Base-by-base conservation (phyloP, 225 moss, liverwort and hornwort species). In the Marchantia polymorpha region DNA sequence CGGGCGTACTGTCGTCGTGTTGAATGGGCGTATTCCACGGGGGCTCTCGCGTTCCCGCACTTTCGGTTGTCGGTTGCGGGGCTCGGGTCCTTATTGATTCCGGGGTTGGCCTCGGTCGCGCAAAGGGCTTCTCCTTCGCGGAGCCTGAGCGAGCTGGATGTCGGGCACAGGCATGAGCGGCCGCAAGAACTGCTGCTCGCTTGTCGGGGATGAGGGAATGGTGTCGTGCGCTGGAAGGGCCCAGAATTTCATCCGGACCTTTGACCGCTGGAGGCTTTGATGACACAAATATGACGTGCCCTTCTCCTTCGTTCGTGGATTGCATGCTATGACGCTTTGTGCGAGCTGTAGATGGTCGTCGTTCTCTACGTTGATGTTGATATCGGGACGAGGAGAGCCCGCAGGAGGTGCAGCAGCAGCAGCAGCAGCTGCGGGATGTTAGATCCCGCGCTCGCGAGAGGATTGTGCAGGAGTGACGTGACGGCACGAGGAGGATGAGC, bases 81-180 rank as follows among this genome's bases (percentile, higher is more conserved):
- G 52, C 7, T n/a, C 51, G 15, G 22, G 20, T 50, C 23, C 49
- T 51, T 72, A 23, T 15, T 50, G 47, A 53, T 52, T 23, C 19
- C 48, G 25, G 25, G 11, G 47, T 49, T 51, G 39, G 52, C 13
- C 26, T n/a, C 52, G 26, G 52, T 16, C 23, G 17, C 46, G 11
- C 22, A 8, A 23, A 12, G 52, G 22, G 72, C 51, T 52, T 72
- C 14, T 30, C 17, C 69, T 7, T 39, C 39, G 39, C 39, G 39
- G 39, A 39, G 39, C 39, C 70, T 53, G 1, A 25, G 20, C 52
- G 52, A 10, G 14, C 52, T 49, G 12, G 14, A 64, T 76, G 80
- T 64, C 53, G 76, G 47, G 69, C 49, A 77, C 69, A 80, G 80
- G 48, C 48, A 79, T 60, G 83, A 76, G 64, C 70, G 52, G 7